Conservation (phyloP, 345 rosid species). For the Limnanthes douglasii region DNA sequence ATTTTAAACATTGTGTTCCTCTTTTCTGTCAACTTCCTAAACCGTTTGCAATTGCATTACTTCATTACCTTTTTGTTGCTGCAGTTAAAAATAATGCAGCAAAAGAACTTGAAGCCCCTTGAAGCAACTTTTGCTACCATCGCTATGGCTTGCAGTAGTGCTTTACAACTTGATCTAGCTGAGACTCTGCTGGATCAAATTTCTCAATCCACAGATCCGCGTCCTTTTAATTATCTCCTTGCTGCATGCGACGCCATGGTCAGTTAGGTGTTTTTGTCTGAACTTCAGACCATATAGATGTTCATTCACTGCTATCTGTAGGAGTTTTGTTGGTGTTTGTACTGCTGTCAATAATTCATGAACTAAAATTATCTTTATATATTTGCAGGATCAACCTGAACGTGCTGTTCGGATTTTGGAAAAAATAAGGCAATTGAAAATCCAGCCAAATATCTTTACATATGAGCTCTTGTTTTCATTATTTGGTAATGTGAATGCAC, state of each 20-base stretch:
- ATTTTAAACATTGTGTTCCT: neutral
- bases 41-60: neutral
- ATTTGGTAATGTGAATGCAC: slow-evolving; percentile 60
- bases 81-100: slow-evolving; percentile 61
- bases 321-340: neutral
- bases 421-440: slow-evolving; percentile 49
- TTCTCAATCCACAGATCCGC: slow-evolving; percentile 22
- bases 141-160: slow-evolving; percentile 47
- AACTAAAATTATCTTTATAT: neutral
- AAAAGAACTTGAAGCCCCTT: slow-evolving; percentile 46
- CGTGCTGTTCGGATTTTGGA: slow-evolving; percentile 49
- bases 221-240: slow-evolving; percentile 52
- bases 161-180: slow-evolving; percentile 61
- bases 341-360: neutral
- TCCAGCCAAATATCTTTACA: slow-evolving; percentile 45
- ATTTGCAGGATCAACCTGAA: slow-evolving; percentile 63
- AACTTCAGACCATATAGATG: no score
- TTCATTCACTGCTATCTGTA: no score
- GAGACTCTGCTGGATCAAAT: slow-evolving; percentile 53
- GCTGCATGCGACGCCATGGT: slow-evolving; percentile 52
- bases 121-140: slow-evolving; percentile 48
- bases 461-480: slow-evolving; percentile 59
- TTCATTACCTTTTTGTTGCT: slow-evolving; percentile 6
- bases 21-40: slow-evolving; percentile 1
- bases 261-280: no score